Evolutionary conservation across 257 asterid genomes (phyloP).

Genomic region (Solanum dulcamara): DNA sequence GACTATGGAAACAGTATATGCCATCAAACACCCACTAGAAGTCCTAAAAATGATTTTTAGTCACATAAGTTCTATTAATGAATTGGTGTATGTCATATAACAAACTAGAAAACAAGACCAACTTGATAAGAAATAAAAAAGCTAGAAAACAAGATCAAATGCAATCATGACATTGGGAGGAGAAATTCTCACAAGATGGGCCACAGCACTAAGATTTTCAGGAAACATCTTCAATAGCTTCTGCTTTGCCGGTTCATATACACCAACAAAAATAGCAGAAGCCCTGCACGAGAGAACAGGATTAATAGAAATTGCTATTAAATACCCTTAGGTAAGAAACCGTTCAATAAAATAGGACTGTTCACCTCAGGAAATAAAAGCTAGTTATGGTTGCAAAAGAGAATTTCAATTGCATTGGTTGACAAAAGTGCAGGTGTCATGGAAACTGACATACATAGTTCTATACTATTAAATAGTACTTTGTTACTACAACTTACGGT

Average conservation of each 20-base stretch:
- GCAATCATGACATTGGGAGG: neutral
- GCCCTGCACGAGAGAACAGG: constrained; percentile 45
- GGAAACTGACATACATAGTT: neutral
- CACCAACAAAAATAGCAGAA: constrained; percentile 92
- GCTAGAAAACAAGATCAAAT: neutral
- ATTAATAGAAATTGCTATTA: constrained; percentile 1
- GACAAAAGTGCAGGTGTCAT: neutral
- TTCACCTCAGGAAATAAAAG: neutral
- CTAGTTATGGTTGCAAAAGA: neutral
- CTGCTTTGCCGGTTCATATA: constrained; percentile 93
- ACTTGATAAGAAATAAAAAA: neutral
- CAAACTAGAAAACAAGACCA: neutral
- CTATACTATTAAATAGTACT: neutral
- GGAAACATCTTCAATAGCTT: constrained; percentile 64
- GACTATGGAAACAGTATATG: neutral
- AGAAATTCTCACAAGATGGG: constrained; percentile 71
- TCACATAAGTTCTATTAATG: neutral
- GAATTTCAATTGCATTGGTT: neutral
- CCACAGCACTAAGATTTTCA: constrained; percentile 83
- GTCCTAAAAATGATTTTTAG: neutral
- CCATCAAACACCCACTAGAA: neutral
- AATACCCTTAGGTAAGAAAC: neutral
- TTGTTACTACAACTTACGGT: constrained; percentile 53
- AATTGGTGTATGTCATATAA: neutral
- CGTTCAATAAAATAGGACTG: neutral